Evolutionary conservation across 2,329 filamentous ascomycete species (phyloP).

Genomic region (Penicillium sp.): DNA sequence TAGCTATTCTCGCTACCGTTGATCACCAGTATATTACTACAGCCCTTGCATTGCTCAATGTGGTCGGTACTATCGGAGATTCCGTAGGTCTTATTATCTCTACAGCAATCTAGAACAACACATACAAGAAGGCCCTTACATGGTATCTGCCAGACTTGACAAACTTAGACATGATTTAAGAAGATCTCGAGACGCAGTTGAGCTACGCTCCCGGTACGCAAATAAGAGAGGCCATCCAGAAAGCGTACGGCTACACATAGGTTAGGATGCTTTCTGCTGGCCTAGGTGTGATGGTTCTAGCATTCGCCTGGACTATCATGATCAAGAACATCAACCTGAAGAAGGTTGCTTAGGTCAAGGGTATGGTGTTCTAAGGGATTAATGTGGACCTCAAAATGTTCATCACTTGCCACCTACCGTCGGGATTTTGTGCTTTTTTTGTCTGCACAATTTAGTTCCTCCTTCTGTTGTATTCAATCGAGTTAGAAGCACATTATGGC

Average conservation of each 20-base stretch:
- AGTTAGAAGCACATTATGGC: not conserved
- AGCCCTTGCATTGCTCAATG: constrained; percentile 54
- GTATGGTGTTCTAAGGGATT: constrained; percentile 47
- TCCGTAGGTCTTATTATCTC: constrained; percentile 57
- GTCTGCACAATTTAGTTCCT: not conserved
- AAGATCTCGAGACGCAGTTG: constrained; percentile 13
- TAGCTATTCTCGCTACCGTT: constrained; percentile 54
- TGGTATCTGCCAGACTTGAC: constrained; percentile 43
- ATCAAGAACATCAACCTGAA: constrained; percentile 53
- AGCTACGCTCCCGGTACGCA: constrained; percentile 44
- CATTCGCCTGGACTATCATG: constrained; percentile 47
- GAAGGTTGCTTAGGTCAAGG: constrained; percentile 52
- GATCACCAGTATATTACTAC: constrained; percentile 58
- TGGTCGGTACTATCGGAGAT: constrained; percentile 57
- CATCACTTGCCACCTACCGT: not conserved
- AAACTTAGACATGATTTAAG: constrained; percentile 18
- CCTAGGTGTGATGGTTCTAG: constrained; percentile 43
- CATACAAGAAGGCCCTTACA: constrained; percentile 50
- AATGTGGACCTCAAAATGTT: not conserved
- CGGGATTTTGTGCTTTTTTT: not conserved
- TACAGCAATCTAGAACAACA: constrained; percentile 60
- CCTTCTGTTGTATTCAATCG: too few species aligned
- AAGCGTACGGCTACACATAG: constrained; percentile 58
- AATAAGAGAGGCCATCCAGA: constrained; percentile 56
- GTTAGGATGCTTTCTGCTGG: constrained; percentile 54